Evolutionary conservation across 2,329 filamentous ascomycete genomes (phyloP).

Genomic region (Thielaviopsis punctulata): DNA sequence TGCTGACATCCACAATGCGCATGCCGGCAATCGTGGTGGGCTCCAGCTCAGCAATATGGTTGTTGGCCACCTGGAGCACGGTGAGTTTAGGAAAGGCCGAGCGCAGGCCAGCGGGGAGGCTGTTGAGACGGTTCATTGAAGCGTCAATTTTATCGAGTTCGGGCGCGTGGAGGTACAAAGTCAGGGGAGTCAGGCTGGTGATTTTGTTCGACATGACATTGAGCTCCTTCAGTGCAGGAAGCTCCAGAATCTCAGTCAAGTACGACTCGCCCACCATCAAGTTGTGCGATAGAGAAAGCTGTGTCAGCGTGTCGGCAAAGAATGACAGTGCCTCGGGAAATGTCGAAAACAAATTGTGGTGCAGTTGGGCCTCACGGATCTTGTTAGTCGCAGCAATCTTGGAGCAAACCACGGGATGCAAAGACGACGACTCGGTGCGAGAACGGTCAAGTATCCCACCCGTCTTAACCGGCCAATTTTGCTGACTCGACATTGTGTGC

Average conservation of each 20-base stretch:
- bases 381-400: slow-evolving; percentile 35
- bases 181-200: slow-evolving; percentile 48
- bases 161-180: slow-evolving; percentile 52
- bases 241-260: slow-evolving; percentile 45
- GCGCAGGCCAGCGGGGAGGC: slow-evolving; percentile 46
- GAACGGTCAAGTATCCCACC: slow-evolving; percentile 55
- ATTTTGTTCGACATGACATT: slow-evolving; percentile 62
- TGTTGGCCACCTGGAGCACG: slow-evolving; percentile 60
- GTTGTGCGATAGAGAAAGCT: slow-evolving; percentile 61
- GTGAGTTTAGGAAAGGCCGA: slow-evolving; percentile 51
- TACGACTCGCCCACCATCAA: slow-evolving; percentile 48
- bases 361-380: slow-evolving; percentile 45
- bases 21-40: slow-evolving; percentile 60
- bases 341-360: slow-evolving; percentile 56
- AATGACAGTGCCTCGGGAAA: slow-evolving; percentile 57
- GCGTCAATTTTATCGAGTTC: slow-evolving; percentile 61
- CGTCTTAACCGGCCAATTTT: slow-evolving; percentile 36
- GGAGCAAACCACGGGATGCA: slow-evolving; percentile 40
- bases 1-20: slow-evolving; percentile 58
- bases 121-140: slow-evolving; percentile 62
- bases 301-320: slow-evolving; percentile 52
- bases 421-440: slow-evolving; percentile 42
- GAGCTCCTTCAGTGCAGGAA: slow-evolving; percentile 61
- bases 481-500: slow-evolving; percentile 28
- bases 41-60: slow-evolving; percentile 56